A percentile compares a stretch with the other conserved stretches of the same genome.
Conservation (phyloP, 2,329 filamentous ascomycete species). For the Fusarium ambrosium region DNA sequence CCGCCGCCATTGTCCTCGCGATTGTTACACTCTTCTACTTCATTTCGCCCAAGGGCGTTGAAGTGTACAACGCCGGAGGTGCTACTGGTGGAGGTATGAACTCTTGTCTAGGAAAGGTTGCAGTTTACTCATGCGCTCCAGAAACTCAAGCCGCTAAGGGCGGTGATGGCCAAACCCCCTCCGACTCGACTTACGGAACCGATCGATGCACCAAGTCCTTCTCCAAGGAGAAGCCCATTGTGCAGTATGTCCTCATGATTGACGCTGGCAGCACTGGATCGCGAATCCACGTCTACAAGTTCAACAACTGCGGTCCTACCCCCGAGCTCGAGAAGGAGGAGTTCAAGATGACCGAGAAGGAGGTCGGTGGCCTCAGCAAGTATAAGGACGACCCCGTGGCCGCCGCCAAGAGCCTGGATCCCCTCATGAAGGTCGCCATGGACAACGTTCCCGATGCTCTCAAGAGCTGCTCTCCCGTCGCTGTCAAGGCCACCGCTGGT, state of each 20-base stretch:
- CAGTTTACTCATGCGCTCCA: constrained; percentile 28
- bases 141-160: constrained; percentile 43
- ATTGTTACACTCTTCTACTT: constrained; percentile 74
- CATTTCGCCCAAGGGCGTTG: constrained; percentile 70
- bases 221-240: constrained; percentile 90
- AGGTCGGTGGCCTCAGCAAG: constrained; percentile 85
- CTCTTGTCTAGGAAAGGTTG: background rate
- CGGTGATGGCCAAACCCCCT: constrained; percentile 64
- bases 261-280: constrained; percentile 98
- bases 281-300: constrained; percentile 97
- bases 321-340: constrained; percentile 93
- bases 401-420: constrained; percentile 90
- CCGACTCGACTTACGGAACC: constrained; percentile 75
- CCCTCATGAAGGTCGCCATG: constrained; percentile 88
- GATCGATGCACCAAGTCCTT: constrained; percentile 85
- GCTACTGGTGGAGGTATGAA: constrained; percentile 30
- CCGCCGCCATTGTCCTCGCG: constrained; percentile 71
- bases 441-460: constrained; percentile 87
- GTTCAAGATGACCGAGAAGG: constrained; percentile 94
- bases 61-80: constrained; percentile 62
- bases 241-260: constrained; percentile 99
- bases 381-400: constrained; percentile 88
- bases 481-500: constrained; percentile 98
- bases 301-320: constrained; percentile 98
- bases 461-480: constrained; percentile 91